Conservation (phyloP, 2,329 filamentous ascomycete genomes). For the Pseudogymnoascus sp. region DNA sequence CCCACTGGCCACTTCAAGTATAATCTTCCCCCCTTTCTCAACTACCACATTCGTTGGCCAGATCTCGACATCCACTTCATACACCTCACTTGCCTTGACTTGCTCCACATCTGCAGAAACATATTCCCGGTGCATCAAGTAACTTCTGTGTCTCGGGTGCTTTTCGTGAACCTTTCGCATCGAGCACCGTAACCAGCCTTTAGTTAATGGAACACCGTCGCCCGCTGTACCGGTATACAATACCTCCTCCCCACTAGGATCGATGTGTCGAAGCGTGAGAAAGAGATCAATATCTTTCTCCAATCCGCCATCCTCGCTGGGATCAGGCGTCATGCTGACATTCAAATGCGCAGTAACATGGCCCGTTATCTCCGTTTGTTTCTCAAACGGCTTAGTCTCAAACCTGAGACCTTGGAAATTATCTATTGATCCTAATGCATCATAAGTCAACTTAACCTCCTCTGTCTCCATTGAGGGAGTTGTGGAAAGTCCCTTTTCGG, state of each 20-base stretch:
- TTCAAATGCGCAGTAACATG: background rate
- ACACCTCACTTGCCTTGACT: background rate
- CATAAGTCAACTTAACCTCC: constrained; percentile 28
- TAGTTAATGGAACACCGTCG: background rate
- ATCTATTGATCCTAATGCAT: background rate
- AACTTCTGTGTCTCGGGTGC: background rate
- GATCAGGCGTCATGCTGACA: background rate
- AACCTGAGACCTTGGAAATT: background rate
- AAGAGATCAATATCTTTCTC: background rate
- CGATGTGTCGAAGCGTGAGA: background rate
- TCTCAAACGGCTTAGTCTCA: background rate
- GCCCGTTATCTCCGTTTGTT: background rate
- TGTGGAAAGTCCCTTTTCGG: background rate
- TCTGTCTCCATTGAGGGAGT: background rate
- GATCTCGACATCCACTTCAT: background rate
- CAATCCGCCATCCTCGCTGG: background rate
- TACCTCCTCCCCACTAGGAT: background rate
- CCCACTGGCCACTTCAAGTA: background rate
- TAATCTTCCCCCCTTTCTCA: background rate
- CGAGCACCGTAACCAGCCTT: background rate
- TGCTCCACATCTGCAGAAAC: background rate
- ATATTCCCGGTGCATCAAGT: background rate
- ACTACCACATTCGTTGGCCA: background rate
- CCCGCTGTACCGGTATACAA: background rate
- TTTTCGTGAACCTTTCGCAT: background rate